phyloP scores from a whole-genome alignment of 2,329 filamentous ascomycete genomes.

The Arthrobotrys sphaeroides region DNA sequence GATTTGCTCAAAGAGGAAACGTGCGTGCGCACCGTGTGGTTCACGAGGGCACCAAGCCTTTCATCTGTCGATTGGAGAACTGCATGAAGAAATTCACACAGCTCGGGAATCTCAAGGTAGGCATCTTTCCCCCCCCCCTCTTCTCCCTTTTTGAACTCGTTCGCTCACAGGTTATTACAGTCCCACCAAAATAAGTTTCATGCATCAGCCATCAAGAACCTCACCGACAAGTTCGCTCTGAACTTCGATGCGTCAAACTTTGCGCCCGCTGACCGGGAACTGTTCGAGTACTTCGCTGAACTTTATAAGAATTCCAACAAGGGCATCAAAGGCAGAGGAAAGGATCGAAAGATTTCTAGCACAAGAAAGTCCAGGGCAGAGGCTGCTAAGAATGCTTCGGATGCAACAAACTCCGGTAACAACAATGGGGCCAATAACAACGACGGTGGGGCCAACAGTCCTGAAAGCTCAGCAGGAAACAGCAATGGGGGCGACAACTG shows the following conservation, averaged over 20 bases:
- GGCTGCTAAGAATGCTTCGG: slow-evolving; percentile 54
- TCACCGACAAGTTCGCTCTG: slow-evolving; percentile 76
- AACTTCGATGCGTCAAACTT: slow-evolving; percentile 71
- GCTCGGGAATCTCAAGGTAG: slow-evolving; percentile 88
- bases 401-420: slow-evolving; percentile 26
- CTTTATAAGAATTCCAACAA: slow-evolving; percentile 99
- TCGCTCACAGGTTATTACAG: slow-evolving; percentile 62
- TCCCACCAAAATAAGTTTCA: slow-evolving; percentile 97
- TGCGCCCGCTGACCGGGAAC: slow-evolving; percentile 74
- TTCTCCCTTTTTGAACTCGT: neutral
- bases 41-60: slow-evolving; percentile 80
- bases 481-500: slow-evolving; percentile 41
- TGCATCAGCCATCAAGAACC: slow-evolving; percentile 72
- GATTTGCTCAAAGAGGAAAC: slow-evolving; percentile 86
- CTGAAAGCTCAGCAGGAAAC: slow-evolving; percentile 44
- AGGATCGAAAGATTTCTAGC: slow-evolving; percentile 73
- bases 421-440: slow-evolving; percentile 17
- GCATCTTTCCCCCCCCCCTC: slow-evolving; percentile 38
- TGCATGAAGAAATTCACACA: slow-evolving; percentile 91
- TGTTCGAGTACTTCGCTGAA: slow-evolving; percentile 83
- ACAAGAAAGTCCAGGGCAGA: slow-evolving; percentile 56
- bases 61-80: slow-evolving; percentile 79
- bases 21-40: slow-evolving; percentile 84
- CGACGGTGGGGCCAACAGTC: slow-evolving; percentile 29
- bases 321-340: slow-evolving; percentile 94